phyloP scores from a whole-genome alignment of 2,329 filamentous ascomycete species.

The Neofusicoccum ribis region DNA sequence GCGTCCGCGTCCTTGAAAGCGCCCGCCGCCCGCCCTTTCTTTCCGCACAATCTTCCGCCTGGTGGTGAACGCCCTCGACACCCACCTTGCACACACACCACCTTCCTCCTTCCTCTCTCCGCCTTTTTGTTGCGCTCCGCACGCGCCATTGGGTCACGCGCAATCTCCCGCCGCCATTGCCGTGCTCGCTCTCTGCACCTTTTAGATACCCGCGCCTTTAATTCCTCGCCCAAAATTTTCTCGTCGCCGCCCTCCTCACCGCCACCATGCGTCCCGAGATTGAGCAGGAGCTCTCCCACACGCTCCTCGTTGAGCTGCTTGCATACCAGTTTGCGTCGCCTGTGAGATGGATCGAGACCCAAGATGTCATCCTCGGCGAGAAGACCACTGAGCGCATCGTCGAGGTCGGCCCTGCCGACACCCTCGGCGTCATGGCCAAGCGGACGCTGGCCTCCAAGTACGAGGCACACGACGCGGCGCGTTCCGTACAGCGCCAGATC shows the following conservation, averaged over 20 bases:
- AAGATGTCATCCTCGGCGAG: constrained; percentile 98
- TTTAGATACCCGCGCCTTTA: constrained; percentile 18
- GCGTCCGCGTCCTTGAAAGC: neutral
- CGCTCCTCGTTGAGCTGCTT: constrained; percentile 94
- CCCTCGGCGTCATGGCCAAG: constrained; percentile 95
- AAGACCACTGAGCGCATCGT: constrained; percentile 96
- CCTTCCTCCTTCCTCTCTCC: constrained; percentile 20
- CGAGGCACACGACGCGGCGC: constrained; percentile 96
- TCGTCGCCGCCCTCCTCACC: constrained; percentile 6
- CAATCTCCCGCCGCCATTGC: neutral
- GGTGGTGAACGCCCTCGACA: constrained; percentile 23
- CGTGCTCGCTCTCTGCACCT: constrained; percentile 5
- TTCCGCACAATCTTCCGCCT: constrained; percentile 23
- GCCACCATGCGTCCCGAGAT: constrained; percentile 87
- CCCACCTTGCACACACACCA: constrained; percentile 21
- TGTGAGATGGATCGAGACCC: constrained; percentile 99
- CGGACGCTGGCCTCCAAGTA: constrained; percentile 95
- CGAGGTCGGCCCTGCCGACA: constrained; percentile 95
- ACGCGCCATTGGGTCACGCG: constrained; percentile 15
- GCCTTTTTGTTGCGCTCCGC: constrained; percentile 24
- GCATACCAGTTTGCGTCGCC: constrained; percentile 99
- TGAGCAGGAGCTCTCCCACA: constrained; percentile 98
- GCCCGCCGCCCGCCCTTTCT: constrained; percentile 22
- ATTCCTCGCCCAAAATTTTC: constrained; percentile 15
- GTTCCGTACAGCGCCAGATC: constrained; percentile 94